These are phyloP conservation scores for Excoecaria agallocha DNA, from an alignment of 345 rosid genomes.

Conservation along the genomic window DNA sequence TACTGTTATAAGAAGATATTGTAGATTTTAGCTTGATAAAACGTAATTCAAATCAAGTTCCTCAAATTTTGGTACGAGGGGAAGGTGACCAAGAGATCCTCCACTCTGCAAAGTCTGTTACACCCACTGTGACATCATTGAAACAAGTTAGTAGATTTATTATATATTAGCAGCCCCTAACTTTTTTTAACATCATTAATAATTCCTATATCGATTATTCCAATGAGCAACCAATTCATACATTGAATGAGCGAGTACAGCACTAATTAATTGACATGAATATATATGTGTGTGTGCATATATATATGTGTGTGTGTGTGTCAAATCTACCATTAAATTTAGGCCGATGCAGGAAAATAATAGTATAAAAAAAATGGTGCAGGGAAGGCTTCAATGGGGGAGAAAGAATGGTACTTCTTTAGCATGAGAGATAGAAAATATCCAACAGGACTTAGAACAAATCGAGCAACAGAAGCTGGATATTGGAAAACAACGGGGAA, in stretches of 20 bases:
- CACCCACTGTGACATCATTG: not conserved
- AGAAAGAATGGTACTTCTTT: conserved; percentile 97
- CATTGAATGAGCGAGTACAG: too few relatives aligned
- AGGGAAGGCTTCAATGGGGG: conserved; percentile 97
- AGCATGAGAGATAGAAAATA: conserved; percentile 81
- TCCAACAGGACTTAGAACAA: conserved; percentile 94
- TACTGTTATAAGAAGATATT: not conserved
- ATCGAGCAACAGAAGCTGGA: conserved; percentile 91
- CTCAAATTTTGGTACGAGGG: not conserved
- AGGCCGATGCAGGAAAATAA: too few relatives aligned
- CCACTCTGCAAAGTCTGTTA: not conserved
- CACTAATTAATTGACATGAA: too few relatives aligned
- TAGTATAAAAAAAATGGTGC: conserved; percentile 7
- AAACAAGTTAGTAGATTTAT: not conserved
- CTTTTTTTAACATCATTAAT: too few relatives aligned
- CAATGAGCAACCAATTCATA: too few relatives aligned
- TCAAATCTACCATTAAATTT: too few relatives aligned
- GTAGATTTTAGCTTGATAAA: not conserved
- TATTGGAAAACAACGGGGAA: conserved; percentile 97
- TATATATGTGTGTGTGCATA: too few relatives aligned
- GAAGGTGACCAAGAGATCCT: not conserved
- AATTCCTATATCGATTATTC: too few relatives aligned
- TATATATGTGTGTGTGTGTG: too few relatives aligned
- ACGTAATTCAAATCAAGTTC: not conserved
- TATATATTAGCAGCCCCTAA: too few relatives aligned